These are phyloP conservation scores for Stagonosporopsis rhizophila DNA, from an alignment of 2,329 filamentous ascomycete genomes.

Conservation along the genomic window DNA sequence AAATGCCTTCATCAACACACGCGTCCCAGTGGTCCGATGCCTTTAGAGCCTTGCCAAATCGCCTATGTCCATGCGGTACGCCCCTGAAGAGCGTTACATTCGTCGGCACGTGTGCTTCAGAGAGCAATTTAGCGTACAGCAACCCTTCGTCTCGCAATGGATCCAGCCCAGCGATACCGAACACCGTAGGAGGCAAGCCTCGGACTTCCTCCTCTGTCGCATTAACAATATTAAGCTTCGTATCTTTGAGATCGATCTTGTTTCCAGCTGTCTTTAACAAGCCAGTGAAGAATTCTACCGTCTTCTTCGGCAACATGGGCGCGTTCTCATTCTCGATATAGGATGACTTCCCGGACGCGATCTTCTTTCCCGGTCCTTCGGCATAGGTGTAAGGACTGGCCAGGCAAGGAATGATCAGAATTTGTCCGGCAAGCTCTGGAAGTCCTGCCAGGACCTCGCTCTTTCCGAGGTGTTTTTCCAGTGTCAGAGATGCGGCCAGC, in stretches of 20 bases:
- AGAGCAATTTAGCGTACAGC: conserved; percentile 54
- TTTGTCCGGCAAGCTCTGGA: conserved; percentile 56
- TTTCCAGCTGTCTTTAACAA: conserved; percentile 25
- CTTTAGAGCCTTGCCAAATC: conserved; percentile 52
- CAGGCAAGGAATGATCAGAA: conserved; percentile 50
- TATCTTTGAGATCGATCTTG: conserved; percentile 38
- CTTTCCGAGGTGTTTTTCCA: conserved; percentile 55
- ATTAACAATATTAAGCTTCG: conserved; percentile 42
- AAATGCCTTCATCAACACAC: conserved; percentile 54
- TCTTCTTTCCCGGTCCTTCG: conserved; percentile 47
- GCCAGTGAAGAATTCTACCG: conserved; percentile 44
- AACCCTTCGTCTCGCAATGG: conserved; percentile 59
- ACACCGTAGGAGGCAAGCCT: conserved; percentile 55
- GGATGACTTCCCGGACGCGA: conserved; percentile 51
- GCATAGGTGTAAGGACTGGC: conserved; percentile 47
- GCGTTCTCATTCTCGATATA: conserved; percentile 55
- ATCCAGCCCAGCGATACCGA: conserved; percentile 60
- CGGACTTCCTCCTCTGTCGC: conserved; percentile 49
- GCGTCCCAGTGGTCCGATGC: conserved; percentile 54
- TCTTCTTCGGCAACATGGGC: conserved; percentile 54
- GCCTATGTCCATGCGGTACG: conserved; percentile 62
- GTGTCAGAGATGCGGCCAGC: conserved; percentile 55
- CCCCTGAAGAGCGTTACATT: conserved; percentile 59
- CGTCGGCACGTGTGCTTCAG: conserved; percentile 58
- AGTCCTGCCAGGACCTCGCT: conserved; percentile 35